These are phyloP conservation scores for Paspalum vaginatum DNA, from an alignment of 176 grass and related monocot genomes.

Conservation along the genomic window DNA sequence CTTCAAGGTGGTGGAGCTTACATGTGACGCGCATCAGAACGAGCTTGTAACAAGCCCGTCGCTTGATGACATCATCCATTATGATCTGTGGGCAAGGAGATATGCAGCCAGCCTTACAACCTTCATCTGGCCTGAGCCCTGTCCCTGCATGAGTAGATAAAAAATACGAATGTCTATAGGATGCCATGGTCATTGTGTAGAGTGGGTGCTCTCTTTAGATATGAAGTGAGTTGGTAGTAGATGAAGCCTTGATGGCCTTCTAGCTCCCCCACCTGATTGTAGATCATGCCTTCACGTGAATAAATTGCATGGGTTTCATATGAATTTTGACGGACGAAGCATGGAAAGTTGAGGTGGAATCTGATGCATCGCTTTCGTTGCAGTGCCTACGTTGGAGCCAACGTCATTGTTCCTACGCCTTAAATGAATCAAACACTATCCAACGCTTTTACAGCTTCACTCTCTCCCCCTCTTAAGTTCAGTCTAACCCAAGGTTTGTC, in stretches of 20 bases:
- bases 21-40: slow-evolving; percentile 75
- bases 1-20: slow-evolving; percentile 90
- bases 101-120: slow-evolving; percentile 64
- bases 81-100: slow-evolving; percentile 87
- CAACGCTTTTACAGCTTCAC: too few relatives aligned
- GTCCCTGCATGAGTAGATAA: slow-evolving; percentile 51
- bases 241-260: background rate
- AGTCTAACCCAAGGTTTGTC: too few relatives aligned
- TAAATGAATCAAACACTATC: too few relatives aligned
- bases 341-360: background rate
- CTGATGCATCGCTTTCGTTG: background rate
- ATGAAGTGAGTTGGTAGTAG: slow-evolving; percentile 8
- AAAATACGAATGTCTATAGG: background rate
- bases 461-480: too few relatives aligned
- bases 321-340: slow-evolving; percentile 19
- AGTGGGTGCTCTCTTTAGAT: slow-evolving; percentile 17
- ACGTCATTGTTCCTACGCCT: too few relatives aligned
- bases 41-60: slow-evolving; percentile 74
- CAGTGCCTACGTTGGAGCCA: too few relatives aligned
- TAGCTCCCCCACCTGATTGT: slow-evolving; percentile 27
- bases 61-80: slow-evolving; percentile 89
- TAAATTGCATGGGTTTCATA: slow-evolving; percentile 21
- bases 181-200: slow-evolving; percentile 7
- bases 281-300: slow-evolving; percentile 33
- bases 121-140: slow-evolving; percentile 60